phyloP scores from a whole-genome alignment of 2,329 filamentous ascomycete genomes.

The Cytospora piceicola region DNA sequence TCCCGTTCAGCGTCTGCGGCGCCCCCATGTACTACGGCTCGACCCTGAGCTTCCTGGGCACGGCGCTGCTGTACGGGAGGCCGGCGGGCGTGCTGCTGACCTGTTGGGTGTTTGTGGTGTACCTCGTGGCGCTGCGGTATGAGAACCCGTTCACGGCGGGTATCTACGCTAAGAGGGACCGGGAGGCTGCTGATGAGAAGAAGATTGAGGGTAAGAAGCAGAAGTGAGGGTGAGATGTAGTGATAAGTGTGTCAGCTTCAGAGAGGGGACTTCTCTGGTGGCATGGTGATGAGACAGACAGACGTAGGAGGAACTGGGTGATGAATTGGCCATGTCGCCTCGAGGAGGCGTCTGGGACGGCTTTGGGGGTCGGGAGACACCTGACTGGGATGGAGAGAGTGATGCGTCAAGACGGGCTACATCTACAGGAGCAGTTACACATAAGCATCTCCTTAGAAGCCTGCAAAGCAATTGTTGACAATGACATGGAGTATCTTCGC shows the following conservation, averaged over 20 bases:
- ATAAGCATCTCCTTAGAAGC: not conserved
- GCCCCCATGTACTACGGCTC: constrained; percentile 97
- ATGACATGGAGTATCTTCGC: not conserved
- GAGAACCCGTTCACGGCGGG: constrained; percentile 94
- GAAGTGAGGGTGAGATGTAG: constrained; percentile 43
- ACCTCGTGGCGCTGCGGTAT: constrained; percentile 78
- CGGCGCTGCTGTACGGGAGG: constrained; percentile 82
- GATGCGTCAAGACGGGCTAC: not conserved
- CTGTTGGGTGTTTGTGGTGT: constrained; percentile 73
- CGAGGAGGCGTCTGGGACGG: not conserved
- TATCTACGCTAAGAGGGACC: constrained; percentile 88
- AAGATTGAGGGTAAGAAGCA: constrained; percentile 55
- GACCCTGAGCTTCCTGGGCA: constrained; percentile 89
- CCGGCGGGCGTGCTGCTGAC: constrained; percentile 83
- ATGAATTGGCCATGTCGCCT: not conserved
- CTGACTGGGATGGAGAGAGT: not conserved
- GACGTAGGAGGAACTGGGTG: not conserved
- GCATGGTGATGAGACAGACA: not conserved
- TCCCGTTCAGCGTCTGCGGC: constrained; percentile 90
- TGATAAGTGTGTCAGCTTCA: not conserved
- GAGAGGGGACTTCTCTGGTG: too few species aligned
- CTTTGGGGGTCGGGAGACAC: not conserved
- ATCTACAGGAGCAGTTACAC: not conserved
- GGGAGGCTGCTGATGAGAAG: constrained; percentile 48
- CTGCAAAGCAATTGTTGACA: not conserved